phyloP scores from a whole-genome alignment of 2,329 filamentous ascomycete species.

The Fusarium luffae region DNA sequence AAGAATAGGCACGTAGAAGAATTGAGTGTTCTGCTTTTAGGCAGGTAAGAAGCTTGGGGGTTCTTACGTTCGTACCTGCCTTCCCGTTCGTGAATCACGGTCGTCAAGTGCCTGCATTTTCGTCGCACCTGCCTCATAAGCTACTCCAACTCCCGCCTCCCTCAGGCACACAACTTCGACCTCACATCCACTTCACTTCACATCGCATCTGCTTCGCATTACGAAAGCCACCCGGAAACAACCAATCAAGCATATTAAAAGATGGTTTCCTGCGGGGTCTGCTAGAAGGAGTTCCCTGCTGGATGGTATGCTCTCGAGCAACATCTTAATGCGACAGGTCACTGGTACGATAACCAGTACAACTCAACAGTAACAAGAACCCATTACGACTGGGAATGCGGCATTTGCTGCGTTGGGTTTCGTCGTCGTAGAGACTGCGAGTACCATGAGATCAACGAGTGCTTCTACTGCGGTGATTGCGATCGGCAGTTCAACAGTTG shows the following conservation, averaged over 20 bases:
- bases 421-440: neutral
- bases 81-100: neutral
- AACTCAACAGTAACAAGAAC: neutral
- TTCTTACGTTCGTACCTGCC: neutral
- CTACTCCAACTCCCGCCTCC: neutral
- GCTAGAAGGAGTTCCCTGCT: conserved; percentile 37
- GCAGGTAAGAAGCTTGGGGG: neutral
- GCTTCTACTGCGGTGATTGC: conserved; percentile 47
- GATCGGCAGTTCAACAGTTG: neutral
- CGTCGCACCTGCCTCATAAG: neutral
- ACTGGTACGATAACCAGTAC: neutral
- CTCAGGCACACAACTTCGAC: neutral
- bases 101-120: neutral
- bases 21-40: neutral
- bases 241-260: fast-evolving
- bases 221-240: fast-evolving
- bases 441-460: conserved; percentile 44
- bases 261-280: conserved; percentile 43
- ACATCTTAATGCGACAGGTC: conserved; percentile 42
- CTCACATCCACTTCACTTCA: neutral
- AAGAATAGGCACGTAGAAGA: neutral
- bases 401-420: conserved; percentile 39
- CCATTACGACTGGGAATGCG: conserved; percentile 44
- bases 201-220: neutral
- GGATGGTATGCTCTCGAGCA: conserved; percentile 40